Conservation (phyloP, 208 protist species). For the Trypanosoma lewisi region DNA sequence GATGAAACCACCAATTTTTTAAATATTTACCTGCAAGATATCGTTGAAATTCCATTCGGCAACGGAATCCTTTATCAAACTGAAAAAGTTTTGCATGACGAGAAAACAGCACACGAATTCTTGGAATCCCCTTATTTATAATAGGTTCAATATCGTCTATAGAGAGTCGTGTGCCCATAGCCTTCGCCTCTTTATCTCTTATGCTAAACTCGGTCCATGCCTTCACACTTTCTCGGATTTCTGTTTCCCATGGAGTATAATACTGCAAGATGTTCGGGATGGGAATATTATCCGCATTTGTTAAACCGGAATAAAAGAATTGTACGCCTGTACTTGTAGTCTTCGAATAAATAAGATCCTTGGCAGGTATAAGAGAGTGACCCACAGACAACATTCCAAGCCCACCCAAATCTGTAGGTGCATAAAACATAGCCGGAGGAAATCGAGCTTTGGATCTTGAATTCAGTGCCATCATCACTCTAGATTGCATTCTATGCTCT, state of each 20-base stretch:
- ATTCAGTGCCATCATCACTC: constrained; percentile 99
- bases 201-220: constrained; percentile 99
- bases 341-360: constrained; percentile 97
- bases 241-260: constrained; percentile 99
- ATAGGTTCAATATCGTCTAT: constrained; percentile 99
- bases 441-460: constrained; percentile 99
- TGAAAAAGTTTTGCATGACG: constrained; percentile 99
- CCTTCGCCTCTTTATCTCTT: constrained; percentile 97
- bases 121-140: constrained; percentile 99
- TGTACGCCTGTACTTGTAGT: constrained; percentile 98
- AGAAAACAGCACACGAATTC: constrained; percentile 99
- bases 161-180: constrained; percentile 96
- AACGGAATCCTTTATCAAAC: constrained; percentile 99
- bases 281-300: constrained; percentile 98
- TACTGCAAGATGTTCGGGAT: constrained; percentile 99
- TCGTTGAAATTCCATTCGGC: constrained; percentile 98
- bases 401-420: constrained; percentile 97
- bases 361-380: constrained; percentile 99
- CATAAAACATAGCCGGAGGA: constrained; percentile 99
- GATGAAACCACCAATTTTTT: constrained; percentile 99
- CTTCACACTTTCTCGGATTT: constrained; percentile 99
- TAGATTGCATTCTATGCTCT: constrained; percentile 99
- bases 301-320: constrained; percentile 99
- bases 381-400: constrained; percentile 99
- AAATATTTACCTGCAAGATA: constrained; percentile 98